Percentiles rank a stretch among this genome's conserved stretches.
Conservation (phyloP, 164 flowering plant species). For the Aristolochia fimbriata region DNA sequence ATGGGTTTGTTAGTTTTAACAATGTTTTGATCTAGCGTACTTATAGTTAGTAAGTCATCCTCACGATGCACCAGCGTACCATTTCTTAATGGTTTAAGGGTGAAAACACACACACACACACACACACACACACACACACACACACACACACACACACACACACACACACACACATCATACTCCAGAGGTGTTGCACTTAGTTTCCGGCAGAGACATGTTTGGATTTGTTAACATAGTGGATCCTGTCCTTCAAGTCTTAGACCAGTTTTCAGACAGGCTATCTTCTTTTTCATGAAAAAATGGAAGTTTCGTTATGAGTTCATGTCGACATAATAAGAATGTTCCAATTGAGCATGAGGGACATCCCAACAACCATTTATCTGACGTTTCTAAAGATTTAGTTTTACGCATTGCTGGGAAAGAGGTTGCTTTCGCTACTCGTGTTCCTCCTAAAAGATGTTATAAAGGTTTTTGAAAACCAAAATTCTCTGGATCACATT, state of each 20-base stretch:
- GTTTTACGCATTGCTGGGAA: constrained; percentile 72
- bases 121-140: no score
- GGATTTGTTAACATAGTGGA: constrained; percentile 59
- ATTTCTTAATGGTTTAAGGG: no score
- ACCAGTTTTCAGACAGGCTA: constrained; percentile 23
- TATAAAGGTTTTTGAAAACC: constrained; percentile 21
- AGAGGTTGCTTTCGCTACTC: constrained; percentile 64
- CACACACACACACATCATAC: no score
- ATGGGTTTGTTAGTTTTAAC: no score
- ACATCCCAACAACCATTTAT: constrained; percentile 9
- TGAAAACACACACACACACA: no score
- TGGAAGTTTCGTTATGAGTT: constrained; percentile 9
- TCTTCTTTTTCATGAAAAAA: constrained; percentile 19
- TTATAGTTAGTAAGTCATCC: no score
- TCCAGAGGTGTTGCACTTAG: constrained; percentile 85
- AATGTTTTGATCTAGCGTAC: no score
- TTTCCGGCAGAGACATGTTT: constrained; percentile 85
- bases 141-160: no score
- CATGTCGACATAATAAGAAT: constrained; percentile 12
- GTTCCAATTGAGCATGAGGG: constrained; percentile 10
- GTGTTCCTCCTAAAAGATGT: constrained; percentile 51
- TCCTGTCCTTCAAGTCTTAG: constrained; percentile 35
- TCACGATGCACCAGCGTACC: no score
- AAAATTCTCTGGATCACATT: constrained; percentile 56
- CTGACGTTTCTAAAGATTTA: constrained; percentile 69